A percentile compares a stretch with the other conserved stretches of the same genome.
These are phyloP conservation scores for Magnusiomyces suaveolens DNA, from an alignment of 1,139 yeast species.

Conservation along the genomic window DNA sequence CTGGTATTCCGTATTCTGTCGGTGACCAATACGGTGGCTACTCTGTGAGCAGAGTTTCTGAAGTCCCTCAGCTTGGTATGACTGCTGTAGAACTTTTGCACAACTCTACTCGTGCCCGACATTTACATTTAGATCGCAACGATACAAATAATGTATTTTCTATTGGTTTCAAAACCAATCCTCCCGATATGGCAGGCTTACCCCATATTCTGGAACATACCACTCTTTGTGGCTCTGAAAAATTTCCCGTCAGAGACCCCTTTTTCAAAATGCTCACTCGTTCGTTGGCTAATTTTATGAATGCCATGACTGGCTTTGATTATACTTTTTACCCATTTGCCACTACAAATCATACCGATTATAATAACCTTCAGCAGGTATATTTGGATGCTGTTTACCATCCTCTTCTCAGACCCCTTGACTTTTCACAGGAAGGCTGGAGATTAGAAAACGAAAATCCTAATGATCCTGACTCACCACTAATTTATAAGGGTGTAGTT, in stretches of 20 bases:
- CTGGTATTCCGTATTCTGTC: slow-evolving; percentile 33
- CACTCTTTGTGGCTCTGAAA: not conserved
- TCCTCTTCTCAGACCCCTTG: not conserved
- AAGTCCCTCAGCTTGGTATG: slow-evolving; percentile 73
- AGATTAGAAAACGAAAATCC: not conserved
- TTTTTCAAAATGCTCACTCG: not conserved
- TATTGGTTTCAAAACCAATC: not conserved
- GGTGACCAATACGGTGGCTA: slow-evolving; percentile 60
- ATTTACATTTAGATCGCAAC: not conserved
- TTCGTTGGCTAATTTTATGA: slow-evolving; percentile 55
- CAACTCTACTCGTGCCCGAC: not conserved
- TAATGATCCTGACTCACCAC: not conserved
- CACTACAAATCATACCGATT: not conserved
- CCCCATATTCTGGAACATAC: not conserved
- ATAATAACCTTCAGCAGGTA: not conserved
- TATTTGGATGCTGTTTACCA: not conserved
- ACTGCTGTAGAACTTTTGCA: slow-evolving; percentile 17
- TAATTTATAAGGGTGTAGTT: not conserved
- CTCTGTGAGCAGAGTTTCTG: slow-evolving; percentile 48
- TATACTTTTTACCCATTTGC: slow-evolving; percentile 41
- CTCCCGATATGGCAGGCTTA: not conserved
- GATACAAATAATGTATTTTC: not conserved
- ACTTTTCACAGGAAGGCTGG: not conserved
- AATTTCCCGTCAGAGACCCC: not conserved
- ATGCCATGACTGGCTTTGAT: slow-evolving; percentile 97